Conservation (phyloP, 2,329 filamentous ascomycete species). For the Fusarium verticillioides region DNA sequence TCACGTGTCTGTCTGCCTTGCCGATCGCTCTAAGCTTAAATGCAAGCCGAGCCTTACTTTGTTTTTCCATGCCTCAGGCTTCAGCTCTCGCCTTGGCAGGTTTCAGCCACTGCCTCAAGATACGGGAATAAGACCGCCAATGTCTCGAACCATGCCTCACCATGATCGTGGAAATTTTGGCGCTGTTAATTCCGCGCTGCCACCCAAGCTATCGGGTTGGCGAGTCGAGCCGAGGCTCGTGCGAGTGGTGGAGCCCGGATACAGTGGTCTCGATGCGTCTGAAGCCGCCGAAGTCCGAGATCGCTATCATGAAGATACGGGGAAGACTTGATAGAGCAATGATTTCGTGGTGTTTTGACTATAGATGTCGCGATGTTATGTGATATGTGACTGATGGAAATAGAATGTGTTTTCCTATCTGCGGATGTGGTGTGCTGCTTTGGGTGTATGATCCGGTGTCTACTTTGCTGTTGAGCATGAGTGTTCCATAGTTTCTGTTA, state of each 20-base stretch:
- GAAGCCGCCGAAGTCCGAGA: not conserved
- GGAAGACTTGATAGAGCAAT: not conserved
- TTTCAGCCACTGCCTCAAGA: not conserved
- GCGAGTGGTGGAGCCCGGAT: not conserved
- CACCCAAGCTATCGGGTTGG: not conserved
- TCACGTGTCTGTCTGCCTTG: not conserved
- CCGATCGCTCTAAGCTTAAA: not conserved
- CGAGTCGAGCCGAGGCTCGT: not conserved
- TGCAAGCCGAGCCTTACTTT: not conserved
- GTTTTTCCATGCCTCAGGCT: not conserved
- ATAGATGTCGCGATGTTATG: too few species aligned
- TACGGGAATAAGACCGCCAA: not conserved
- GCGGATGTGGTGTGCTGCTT: too few species aligned
- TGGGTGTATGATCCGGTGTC: fast-evolving
- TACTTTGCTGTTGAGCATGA: fast-evolving
- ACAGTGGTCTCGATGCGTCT: not conserved
- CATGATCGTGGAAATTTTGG: not conserved
- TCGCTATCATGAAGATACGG: not conserved
- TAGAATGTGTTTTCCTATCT: too few species aligned
- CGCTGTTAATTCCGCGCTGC: not conserved
- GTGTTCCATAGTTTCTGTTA: fast-evolving
- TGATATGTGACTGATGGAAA: not conserved
- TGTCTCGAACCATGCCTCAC: not conserved
- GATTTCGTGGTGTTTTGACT: not conserved
- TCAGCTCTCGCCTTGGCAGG: not conserved